Base-by-base conservation (phyloP, 2,329 filamentous ascomycete species). In the Beauveria australis region DNA sequence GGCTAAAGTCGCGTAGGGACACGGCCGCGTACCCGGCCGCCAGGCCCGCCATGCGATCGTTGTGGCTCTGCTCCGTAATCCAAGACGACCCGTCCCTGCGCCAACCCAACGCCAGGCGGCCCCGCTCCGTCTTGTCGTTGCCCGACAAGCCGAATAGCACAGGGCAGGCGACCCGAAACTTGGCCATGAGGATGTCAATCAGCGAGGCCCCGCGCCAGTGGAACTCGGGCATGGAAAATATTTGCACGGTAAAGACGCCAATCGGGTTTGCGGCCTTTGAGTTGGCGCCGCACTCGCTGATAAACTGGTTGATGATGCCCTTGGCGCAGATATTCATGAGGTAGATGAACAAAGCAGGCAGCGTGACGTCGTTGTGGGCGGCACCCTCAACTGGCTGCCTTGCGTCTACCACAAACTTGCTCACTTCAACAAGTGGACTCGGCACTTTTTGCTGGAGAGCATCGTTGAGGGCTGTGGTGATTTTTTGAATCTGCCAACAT, bases 21-120 rank as follows among this genome's bases (percentile, higher is more conserved):
- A 97, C 80, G 1, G 92, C 85, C 0, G 92, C 90, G 69, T 89
- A 99, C 0, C 93, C 93, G 3, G 89, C 88, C 1, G 86, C 91
- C 0, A 97, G 78, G 0, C 92, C 93, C 4, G 85, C 87, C 88
- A 96, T 93, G 62, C 89, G 84, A 70, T 92, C 88, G 66, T 84
- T 84, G 73, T 97, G 92, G n/a, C 78, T 77, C 70, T 91, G 86
- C 67, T 89, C 86, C 1, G 79, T 76, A 62, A 89, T 78, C 78
- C 82, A 93, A 7, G 75, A 74, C 6, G 80, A 79, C 9, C 76
- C 79, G 14, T 85, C 81, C 65, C 79, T 84, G 73, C 79, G 82
- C 91, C 91, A 96, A 0, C 91, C 91, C 2, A 96, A 74, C n/a
- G 82, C 80, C 19, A 74, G 66, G 14, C 87, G 82, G 1, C 91